These are phyloP conservation scores for Cymbopogon citratus DNA, from an alignment of 176 grass and related monocot species.

Conservation along the genomic window DNA sequence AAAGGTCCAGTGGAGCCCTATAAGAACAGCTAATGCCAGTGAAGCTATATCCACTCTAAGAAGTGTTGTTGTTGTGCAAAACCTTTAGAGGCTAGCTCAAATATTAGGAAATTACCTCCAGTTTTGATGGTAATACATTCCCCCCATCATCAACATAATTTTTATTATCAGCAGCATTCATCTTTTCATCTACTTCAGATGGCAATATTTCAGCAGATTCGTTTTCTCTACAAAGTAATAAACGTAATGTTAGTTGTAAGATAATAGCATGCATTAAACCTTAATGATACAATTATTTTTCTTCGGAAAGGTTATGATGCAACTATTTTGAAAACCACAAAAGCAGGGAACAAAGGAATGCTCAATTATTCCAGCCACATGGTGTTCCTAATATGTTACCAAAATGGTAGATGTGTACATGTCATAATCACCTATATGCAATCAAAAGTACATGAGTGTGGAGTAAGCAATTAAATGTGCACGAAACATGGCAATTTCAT, in stretches of 20 bases:
- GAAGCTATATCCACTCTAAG: neutral
- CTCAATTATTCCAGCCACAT: slow-evolving; percentile 8
- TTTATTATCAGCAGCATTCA: slow-evolving; percentile 22
- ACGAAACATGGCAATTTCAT: neutral
- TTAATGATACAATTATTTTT: neutral
- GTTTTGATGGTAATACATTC: slow-evolving; percentile 48
- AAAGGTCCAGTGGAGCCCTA: neutral
- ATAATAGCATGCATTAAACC: neutral
- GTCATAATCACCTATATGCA: neutral
- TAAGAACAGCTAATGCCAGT: neutral
- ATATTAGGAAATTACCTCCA: slow-evolving; percentile 60
- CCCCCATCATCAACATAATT: slow-evolving; percentile 41
- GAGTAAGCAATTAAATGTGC: slow-evolving; percentile 9
- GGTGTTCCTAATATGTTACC: neutral
- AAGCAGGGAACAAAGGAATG: neutral
- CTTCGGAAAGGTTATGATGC: too few relatives aligned
- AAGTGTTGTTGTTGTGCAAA: neutral
- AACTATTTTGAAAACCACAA: slow-evolving; percentile 4
- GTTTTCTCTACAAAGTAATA: slow-evolving; percentile 60
- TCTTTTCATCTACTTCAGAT: slow-evolving; percentile 30
- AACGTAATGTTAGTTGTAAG: neutral
- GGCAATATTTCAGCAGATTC: slow-evolving; percentile 36
- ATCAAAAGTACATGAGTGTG: neutral
- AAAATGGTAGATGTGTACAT: neutral
- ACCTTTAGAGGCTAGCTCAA: slow-evolving; percentile 7